Base-by-base conservation (phyloP, 208 protist genomes). In the Entamoeba moshkovskii region DNA sequence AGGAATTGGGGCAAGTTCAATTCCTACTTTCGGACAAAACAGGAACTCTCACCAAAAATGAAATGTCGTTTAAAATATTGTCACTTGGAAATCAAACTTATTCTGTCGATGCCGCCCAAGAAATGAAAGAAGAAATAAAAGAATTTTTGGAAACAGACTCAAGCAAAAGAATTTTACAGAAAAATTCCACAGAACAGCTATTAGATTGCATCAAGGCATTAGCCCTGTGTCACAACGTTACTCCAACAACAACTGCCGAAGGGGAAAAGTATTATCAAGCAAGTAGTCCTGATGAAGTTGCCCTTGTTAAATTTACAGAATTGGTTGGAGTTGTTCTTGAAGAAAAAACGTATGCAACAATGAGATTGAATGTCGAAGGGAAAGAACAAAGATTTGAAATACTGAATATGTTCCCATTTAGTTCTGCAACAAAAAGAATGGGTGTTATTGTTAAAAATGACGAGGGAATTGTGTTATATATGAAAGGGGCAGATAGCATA, bases 1-100 rank as follows among this genome's bases (percentile, higher is more conserved):
- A 99, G 95, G 98, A 99, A 95, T 96, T 99, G 2, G 98, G 98
- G n/a, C 96, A 98, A 42, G 97, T 99, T 48, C 96, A 97, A 85
- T 99, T 98, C 95, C 96, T 99, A 44, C 98, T 99, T 92, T 97
- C 97, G 15, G 98, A 99, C 96, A 99, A 99, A 96, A 99, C 98
- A 16, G 99, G 98, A 49, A 99, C 99, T 46, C 95, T 99, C 11
- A 99, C 99, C 4, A 97, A 99, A 95, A 99, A 99, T 95, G 97
- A 97, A 85, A 98, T 98, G 97, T 94, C 96, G 45, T 97, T 98
- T 94, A 47, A 94, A 95, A 45, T 94, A 97, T 92, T 97, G 97
- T 52, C 38, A 25, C 16, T 92, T 11, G 93, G 66, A 33, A 38
- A 91, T 25, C 29, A 52, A 29, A 45, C 18, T 29, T 49, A 91